A percentile compares a stretch with the other conserved stretches of the same genome.
Evolutionary conservation across 1,284 basidiomycete species (phyloP).

Genomic region (Moesziomyces sp.): DNA sequence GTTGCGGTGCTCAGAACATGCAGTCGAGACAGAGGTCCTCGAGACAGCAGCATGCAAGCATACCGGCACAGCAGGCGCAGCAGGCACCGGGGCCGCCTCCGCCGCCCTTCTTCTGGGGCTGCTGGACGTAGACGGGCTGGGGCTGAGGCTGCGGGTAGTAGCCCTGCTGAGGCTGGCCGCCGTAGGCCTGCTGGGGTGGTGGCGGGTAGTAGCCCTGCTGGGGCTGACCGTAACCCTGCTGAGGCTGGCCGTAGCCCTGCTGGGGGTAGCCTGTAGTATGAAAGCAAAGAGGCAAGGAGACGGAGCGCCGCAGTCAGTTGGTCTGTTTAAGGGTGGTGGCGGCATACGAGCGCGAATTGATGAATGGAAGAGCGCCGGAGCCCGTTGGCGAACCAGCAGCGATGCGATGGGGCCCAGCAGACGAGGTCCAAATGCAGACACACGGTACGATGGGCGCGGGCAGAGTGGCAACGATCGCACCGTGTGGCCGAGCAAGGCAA

Average conservation of each 20-base stretch:
- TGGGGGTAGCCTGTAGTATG: slow-evolving; percentile 39
- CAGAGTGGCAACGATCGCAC: no score
- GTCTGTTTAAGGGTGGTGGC: no score
- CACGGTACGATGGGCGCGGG: no score
- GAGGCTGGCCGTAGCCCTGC: slow-evolving; percentile 28
- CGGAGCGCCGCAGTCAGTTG: neutral
- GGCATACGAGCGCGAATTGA: neutral
- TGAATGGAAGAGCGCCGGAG: no score
- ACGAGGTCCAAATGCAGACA: no score
- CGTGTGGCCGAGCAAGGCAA: no score
- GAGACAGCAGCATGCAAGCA: slow-evolving; percentile 56
- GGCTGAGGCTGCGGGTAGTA: slow-evolving; percentile 54
- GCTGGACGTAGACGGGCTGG: slow-evolving; percentile 55
- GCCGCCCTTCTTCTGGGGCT: slow-evolving; percentile 41
- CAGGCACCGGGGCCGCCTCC: slow-evolving; percentile 30
- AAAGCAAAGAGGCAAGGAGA: neutral
- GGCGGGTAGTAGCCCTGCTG: slow-evolving; percentile 53
- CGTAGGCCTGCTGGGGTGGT: slow-evolving; percentile 56
- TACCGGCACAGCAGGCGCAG: slow-evolving; percentile 57
- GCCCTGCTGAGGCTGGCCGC: slow-evolving; percentile 51
- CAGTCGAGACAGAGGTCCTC: slow-evolving; percentile 53
- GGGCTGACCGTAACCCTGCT: slow-evolving; percentile 36
- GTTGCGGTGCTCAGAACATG: no score
- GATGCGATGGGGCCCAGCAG: no score
- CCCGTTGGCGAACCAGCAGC: no score